A percentile compares a stretch with the other conserved stretches of the same genome.
These are phyloP conservation scores for Syzygium syzygioides DNA, from an alignment of 441 rosid genomes.

Conservation along the genomic window DNA sequence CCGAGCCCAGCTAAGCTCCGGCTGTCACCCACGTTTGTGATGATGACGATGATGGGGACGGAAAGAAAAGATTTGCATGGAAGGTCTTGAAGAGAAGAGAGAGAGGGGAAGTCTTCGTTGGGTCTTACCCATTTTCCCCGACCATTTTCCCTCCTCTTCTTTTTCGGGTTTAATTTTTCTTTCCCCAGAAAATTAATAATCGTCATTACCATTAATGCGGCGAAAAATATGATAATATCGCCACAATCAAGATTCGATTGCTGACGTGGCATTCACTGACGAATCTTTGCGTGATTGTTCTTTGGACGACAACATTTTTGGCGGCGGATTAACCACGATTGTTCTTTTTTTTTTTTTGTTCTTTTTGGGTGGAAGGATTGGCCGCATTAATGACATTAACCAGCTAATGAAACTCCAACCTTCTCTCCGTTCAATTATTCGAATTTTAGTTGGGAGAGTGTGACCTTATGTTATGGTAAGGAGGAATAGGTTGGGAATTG, in stretches of 20 bases:
- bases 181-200: no score
- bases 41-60: neutral
- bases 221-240: neutral
- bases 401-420: neutral
- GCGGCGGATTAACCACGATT: neutral
- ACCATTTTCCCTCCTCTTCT: neutral
- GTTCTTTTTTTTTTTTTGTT: neutral
- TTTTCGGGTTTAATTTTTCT: neutral
- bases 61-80: neutral
- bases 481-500: neutral
- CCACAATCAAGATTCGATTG: neutral
- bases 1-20: neutral
- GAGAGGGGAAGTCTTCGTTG: neutral
- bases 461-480: neutral
- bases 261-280: neutral
- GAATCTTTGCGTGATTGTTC: neutral
- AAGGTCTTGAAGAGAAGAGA: neutral
- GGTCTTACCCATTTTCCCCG: neutral
- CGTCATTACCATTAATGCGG: neutral
- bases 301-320: neutral
- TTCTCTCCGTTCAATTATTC: no score
- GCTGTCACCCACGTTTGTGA: neutral
- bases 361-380: neutral
- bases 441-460: neutral
- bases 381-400: neutral